These are phyloP conservation scores for Oryza longistaminata DNA, from an alignment of 176 grass and related monocot species.

Conservation along the genomic window DNA sequence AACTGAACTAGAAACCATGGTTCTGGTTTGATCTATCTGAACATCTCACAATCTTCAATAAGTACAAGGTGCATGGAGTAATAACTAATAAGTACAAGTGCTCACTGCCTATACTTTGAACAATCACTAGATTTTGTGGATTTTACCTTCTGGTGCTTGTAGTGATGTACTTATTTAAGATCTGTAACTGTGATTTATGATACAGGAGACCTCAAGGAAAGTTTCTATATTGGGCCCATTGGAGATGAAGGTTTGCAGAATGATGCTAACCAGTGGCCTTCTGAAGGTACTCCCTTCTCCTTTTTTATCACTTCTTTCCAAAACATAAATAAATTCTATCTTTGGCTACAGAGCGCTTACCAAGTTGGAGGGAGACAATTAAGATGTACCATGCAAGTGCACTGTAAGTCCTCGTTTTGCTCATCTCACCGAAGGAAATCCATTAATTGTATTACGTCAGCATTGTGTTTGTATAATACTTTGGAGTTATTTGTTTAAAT, in stretches of 20 bases:
- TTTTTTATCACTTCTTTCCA: neutral
- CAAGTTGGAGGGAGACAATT: conserved; percentile 62
- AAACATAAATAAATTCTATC: neutral
- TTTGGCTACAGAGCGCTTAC: conserved; percentile 46
- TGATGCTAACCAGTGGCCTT: conserved; percentile 67
- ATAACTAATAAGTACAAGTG: too few relatives aligned
- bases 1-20: too few relatives aligned
- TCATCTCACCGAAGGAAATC: neutral
- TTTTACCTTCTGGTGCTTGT: neutral
- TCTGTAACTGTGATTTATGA: neutral
- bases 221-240: conserved; percentile 61
- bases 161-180: conserved; percentile 4
- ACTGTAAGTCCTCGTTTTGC: conserved; percentile 43
- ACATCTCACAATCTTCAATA: too few relatives aligned
- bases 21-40: too few relatives aligned
- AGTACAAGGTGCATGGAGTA: too few relatives aligned
- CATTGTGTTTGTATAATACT: neutral
- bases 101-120: too few relatives aligned
- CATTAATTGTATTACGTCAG: too few relatives aligned
- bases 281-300: neutral
- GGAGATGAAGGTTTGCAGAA: conserved; percentile 30
- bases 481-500: neutral
- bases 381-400: conserved; percentile 43
- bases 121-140: too few relatives aligned
- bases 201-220: conserved; percentile 76